A percentile compares a stretch with the other conserved stretches of the same genome.
Conservation (phyloP, 1,139 yeast genomes). For the Magnusiomyces suaveolens region DNA sequence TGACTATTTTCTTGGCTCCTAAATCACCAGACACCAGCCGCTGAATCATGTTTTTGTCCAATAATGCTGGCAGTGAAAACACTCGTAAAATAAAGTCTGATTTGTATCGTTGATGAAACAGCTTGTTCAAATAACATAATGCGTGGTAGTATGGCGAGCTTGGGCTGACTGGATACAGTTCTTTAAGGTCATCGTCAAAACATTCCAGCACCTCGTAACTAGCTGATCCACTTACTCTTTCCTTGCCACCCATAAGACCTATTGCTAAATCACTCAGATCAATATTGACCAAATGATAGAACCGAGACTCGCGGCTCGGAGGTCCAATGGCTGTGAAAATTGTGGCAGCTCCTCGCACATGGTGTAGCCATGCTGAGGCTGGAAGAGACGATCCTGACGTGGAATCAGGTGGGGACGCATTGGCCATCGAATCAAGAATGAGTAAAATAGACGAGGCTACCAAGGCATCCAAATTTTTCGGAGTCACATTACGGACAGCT, state of each 20-base stretch:
- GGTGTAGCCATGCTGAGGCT: slow-evolving; percentile 94
- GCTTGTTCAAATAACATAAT: slow-evolving; percentile 73
- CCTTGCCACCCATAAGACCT: slow-evolving; percentile 11
- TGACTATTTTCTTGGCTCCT: slow-evolving; percentile 81
- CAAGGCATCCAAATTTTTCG: slow-evolving; percentile 82
- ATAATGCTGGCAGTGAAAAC: slow-evolving; percentile 86
- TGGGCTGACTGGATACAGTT: slow-evolving; percentile 73
- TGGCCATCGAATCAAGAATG: slow-evolving; percentile 88
- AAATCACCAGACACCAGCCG: slow-evolving; percentile 75
- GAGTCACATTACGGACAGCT: slow-evolving; percentile 73
- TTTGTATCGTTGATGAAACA: slow-evolving; percentile 67
- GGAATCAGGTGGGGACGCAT: slow-evolving; percentile 59
- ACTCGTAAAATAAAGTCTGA: slow-evolving; percentile 79
- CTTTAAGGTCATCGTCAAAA: slow-evolving; percentile 77
- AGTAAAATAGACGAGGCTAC: slow-evolving; percentile 85
- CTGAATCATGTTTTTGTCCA: slow-evolving; percentile 69
- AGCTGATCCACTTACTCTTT: background rate
- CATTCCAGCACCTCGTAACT: slow-evolving; percentile 2
- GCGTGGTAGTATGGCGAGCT: slow-evolving; percentile 81
- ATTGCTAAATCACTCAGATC: slow-evolving; percentile 63
- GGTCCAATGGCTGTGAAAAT: slow-evolving; percentile 94
- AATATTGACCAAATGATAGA: slow-evolving; percentile 37
- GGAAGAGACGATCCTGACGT: slow-evolving; percentile 46
- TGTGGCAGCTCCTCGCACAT: slow-evolving; percentile 96
- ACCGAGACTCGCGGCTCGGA: slow-evolving; percentile 52